phyloP scores from a whole-genome alignment of 495 filamentous ascomycete genomes.

The Neurospora sublineolata region DNA sequence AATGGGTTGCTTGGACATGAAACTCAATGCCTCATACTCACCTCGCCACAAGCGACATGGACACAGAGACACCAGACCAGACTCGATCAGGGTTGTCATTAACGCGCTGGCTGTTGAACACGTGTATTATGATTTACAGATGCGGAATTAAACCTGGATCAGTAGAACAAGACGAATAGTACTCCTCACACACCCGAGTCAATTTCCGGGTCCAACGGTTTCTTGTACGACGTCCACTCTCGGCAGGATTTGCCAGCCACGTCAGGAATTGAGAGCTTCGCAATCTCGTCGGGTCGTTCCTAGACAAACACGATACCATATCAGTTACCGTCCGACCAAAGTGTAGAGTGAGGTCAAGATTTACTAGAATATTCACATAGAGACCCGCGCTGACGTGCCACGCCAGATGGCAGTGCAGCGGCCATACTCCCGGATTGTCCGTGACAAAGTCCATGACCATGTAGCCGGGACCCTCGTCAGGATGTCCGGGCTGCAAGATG shows the following conservation, averaged over 20 bases:
- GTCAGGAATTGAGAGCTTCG: neutral
- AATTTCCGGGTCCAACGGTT: neutral
- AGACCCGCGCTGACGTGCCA: conserved; percentile 39
- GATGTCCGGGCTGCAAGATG: conserved; percentile 18
- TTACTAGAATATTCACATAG: conserved; percentile 27
- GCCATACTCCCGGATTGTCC: conserved; percentile 32
- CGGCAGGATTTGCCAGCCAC: neutral
- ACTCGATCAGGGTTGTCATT: no score
- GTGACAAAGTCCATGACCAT: conserved; percentile 29
- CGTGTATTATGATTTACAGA: no score
- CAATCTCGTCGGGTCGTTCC: neutral
- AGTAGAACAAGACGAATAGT: neutral
- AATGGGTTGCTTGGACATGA: no score
- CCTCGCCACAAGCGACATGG: no score
- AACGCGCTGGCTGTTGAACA: no score
- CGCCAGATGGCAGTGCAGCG: conserved; percentile 33
- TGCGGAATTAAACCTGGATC: no score
- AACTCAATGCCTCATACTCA: no score
- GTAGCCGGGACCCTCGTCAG: conserved; percentile 13
- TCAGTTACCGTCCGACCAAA: neutral
- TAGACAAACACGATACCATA: neutral
- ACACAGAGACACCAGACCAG: no score
- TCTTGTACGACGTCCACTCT: neutral
- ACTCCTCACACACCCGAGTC: neutral
- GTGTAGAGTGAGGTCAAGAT: neutral